These are phyloP conservation scores for Collybiopsis confluens DNA, from an alignment of 768 basidiomycete genomes.

Conservation along the genomic window DNA sequence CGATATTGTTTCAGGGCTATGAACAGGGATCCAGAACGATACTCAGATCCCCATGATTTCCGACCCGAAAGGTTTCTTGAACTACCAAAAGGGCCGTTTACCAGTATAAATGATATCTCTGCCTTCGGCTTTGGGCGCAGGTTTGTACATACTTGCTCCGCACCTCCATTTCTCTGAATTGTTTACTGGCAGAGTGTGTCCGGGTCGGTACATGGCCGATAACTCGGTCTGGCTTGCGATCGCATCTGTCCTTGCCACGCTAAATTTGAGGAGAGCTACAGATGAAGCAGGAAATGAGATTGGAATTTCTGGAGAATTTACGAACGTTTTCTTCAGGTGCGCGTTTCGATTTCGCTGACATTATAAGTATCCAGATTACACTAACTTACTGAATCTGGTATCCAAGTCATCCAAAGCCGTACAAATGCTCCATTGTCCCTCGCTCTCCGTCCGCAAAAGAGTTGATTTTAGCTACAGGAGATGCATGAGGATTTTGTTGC, in stretches of 20 bases:
- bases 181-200: slow-evolving; percentile 23
- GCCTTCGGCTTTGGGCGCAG: slow-evolving; percentile 5
- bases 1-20: not conserved
- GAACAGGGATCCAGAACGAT: not conserved
- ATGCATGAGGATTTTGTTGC: too few species aligned
- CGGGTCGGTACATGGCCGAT: slow-evolving; percentile 30
- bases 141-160: not conserved
- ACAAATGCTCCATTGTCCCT: too few species aligned
- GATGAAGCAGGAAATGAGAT: slow-evolving; percentile 14
- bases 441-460: too few species aligned
- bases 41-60: slow-evolving; percentile 17
- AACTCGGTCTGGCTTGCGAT: slow-evolving; percentile 26
- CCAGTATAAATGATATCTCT: not conserved
- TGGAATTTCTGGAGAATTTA: too few species aligned
- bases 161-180: not conserved
- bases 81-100: not conserved
- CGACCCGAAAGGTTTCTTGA: slow-evolving; percentile 2
- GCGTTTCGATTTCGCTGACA: too few species aligned
- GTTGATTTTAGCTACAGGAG: too few species aligned
- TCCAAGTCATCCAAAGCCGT: too few species aligned
- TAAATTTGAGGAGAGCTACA: slow-evolving; percentile 21
- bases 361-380: too few species aligned
- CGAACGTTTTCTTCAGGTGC: too few species aligned
- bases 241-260: slow-evolving; percentile 26
- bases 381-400: too few species aligned